Evolutionary conservation across 2,329 filamentous ascomycete species (phyloP), one percentile per base, ranked within the genome.

Genomic region (Talaromyces albobiverticillius): DNA sequence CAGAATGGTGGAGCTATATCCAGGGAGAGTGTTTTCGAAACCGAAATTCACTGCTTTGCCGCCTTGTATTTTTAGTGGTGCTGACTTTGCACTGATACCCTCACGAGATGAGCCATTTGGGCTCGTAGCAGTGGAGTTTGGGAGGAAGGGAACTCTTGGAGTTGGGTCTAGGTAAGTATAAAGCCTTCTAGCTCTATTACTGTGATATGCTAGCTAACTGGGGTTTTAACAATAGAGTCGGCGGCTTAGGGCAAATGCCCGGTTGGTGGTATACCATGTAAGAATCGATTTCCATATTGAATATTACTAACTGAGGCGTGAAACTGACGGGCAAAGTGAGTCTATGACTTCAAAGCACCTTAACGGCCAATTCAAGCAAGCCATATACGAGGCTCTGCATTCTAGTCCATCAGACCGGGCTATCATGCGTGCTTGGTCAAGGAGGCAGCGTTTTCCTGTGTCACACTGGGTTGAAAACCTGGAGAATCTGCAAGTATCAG

Each of bases 11-110:
- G 70, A 81, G 58, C 74, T 79, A 55, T 85, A 84, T 63, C 82
- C 82, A 20, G 79, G 78, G 32, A 72, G 82, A 50, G 82, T 85
- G 7, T 85, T 75, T 70, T 83, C 80, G 31, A 84, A 83, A 67
- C 82, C 82, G 3, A 81, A 84, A 62, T 85, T 85, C 67, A 85
- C 82, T 3, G 74, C 78, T 14, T 72, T 85, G 6, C 82, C 82
- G 14, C 81, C 81, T 0, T 84, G 76, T 67, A 81, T 85, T 62
- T 85, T 84, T 68, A 80, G 75, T 49, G 82, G 82, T 43, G 82
- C 82, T n/a, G 82, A 85, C 53, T 85, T 85, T 57, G 82, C 82
- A 5, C 71, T 85, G 14, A 86, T 86, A 61, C 82, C 82, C n/a
- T 83, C 81, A 18, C 77, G 83, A 62, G 83, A 86, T 64, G 83